phyloP scores from a whole-genome alignment of 768 basidiomycete genomes.

The Kwoniella mangroviensis region DNA sequence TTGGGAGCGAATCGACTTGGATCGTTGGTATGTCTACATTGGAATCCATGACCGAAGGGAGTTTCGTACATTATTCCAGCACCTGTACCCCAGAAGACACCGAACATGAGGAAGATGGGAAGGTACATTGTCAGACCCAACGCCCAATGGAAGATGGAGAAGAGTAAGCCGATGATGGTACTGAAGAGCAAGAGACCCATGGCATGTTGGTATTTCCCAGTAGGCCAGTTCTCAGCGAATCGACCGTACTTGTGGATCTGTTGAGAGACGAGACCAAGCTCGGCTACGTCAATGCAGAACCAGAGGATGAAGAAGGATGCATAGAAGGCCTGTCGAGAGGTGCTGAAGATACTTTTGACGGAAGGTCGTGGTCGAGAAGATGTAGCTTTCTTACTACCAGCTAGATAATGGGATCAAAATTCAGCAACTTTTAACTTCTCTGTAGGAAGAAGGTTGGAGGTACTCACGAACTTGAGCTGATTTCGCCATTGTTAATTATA shows the following conservation, averaged over 20 bases:
- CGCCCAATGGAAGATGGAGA: slow-evolving; percentile 45
- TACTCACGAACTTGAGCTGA: slow-evolving; percentile 8
- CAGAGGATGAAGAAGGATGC: slow-evolving; percentile 43
- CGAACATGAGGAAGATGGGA: slow-evolving; percentile 37
- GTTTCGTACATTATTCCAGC: slow-evolving; percentile 44
- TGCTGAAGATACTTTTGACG: slow-evolving; percentile 30
- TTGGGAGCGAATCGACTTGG: slow-evolving; percentile 27
- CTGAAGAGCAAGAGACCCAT: slow-evolving; percentile 41
- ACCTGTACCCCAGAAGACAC: slow-evolving; percentile 42
- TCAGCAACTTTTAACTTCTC: background rate
- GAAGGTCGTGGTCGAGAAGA: slow-evolving; percentile 7
- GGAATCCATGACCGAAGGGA: slow-evolving; percentile 46
- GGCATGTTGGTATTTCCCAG: slow-evolving; percentile 33
- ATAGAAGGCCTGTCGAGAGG: slow-evolving; percentile 34
- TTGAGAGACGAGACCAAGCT: slow-evolving; percentile 44
- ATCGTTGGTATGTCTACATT: slow-evolving; percentile 37
- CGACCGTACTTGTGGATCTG: slow-evolving; percentile 42
- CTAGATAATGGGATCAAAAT: background rate
- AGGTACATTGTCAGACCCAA: slow-evolving; percentile 28
- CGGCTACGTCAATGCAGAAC: slow-evolving; percentile 33
- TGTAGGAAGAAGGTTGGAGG: background rate
- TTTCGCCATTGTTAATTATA: slow-evolving; percentile 11
- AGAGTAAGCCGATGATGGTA: slow-evolving; percentile 33
- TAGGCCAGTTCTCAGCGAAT: slow-evolving; percentile 29
- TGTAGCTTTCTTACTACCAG: background rate